Conservation (phyloP, 371 early-diverging fungal genomes). For the Actinomortierella ambigua region DNA sequence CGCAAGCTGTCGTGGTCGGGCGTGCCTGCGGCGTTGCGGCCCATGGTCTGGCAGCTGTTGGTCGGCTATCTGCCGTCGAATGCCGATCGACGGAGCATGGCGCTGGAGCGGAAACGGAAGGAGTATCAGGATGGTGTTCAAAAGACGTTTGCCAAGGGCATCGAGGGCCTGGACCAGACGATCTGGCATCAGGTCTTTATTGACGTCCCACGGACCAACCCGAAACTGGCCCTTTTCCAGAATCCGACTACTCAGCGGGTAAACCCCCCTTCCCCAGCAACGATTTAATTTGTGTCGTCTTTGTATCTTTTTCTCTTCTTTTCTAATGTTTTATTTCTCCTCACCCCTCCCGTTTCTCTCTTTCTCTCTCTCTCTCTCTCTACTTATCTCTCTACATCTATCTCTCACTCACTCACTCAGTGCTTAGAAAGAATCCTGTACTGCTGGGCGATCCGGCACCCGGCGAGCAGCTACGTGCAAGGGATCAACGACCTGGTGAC, state of each 20-base stretch:
- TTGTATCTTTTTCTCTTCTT: background rate
- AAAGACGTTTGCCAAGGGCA: constrained; percentile 81
- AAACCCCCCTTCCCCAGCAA: constrained; percentile 12
- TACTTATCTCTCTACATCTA: too few species aligned
- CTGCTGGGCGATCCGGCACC: constrained; percentile 97
- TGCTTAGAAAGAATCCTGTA: constrained; percentile 91
- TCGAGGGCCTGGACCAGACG: constrained; percentile 80
- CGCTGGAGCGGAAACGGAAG: constrained; percentile 84
- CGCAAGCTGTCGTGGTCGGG: constrained; percentile 91
- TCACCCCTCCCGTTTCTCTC: too few species aligned
- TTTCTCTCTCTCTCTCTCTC: too few species aligned
- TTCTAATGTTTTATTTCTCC: too few species aligned
- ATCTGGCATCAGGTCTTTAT: constrained; percentile 95
- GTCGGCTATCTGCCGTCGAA: constrained; percentile 92
- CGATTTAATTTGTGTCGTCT: background rate
- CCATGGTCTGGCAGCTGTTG: constrained; percentile 90
- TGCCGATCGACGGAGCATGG: constrained; percentile 77
- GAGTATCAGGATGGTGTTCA: constrained; percentile 87
- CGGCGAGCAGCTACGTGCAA: constrained; percentile 98
- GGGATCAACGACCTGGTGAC: constrained; percentile 98
- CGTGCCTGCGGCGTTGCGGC: constrained; percentile 82
- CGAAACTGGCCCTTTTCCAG: constrained; percentile 84
- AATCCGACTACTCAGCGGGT: constrained; percentile 81
- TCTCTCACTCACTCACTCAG: too few species aligned
- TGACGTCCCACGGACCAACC: constrained; percentile 93